phyloP scores from a whole-genome alignment of 768 basidiomycete genomes.

The Hericium erinaceus region DNA sequence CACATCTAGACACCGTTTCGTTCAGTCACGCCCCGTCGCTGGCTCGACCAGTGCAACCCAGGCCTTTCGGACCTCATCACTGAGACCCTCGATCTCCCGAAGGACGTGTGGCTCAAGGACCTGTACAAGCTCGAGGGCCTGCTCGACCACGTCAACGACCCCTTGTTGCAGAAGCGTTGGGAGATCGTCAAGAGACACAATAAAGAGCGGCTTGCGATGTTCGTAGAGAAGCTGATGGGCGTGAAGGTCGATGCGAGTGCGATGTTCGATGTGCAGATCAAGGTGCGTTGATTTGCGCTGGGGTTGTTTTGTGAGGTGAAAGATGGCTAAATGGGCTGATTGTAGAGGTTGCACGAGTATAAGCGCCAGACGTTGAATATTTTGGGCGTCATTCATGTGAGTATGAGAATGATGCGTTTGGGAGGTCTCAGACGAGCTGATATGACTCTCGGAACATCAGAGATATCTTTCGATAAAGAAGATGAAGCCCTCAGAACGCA shows the following conservation, averaged over 20 bases:
- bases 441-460: constrained; percentile 25
- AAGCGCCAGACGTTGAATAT: constrained; percentile 96
- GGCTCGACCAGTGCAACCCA: constrained; percentile 92
- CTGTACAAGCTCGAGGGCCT: constrained; percentile 71
- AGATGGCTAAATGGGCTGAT: constrained; percentile 14
- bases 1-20: not conserved
- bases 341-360: constrained; percentile 83
- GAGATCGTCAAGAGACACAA: constrained; percentile 80
- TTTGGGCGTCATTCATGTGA: constrained; percentile 76
- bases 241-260: constrained; percentile 64
- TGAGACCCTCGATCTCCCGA: constrained; percentile 64
- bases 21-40: constrained; percentile 82
- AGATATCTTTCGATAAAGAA: constrained; percentile 76
- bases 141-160: constrained; percentile 60
- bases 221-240: constrained; percentile 65
- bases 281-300: constrained; percentile 30
- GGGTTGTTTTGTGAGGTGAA: not conserved
- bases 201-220: constrained; percentile 78
- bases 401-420: constrained; percentile 15
- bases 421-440: not conserved
- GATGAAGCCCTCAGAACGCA: constrained; percentile 69
- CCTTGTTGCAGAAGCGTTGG: constrained; percentile 73
- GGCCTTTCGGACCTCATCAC: constrained; percentile 79
- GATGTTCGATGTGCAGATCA: constrained; percentile 89
- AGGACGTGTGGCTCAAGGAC: constrained; percentile 79